A percentile compares a stretch with the other conserved stretches of the same genome.
phyloP scores from a whole-genome alignment of 1,284 basidiomycete species.

The Earliella scabrosa region DNA sequence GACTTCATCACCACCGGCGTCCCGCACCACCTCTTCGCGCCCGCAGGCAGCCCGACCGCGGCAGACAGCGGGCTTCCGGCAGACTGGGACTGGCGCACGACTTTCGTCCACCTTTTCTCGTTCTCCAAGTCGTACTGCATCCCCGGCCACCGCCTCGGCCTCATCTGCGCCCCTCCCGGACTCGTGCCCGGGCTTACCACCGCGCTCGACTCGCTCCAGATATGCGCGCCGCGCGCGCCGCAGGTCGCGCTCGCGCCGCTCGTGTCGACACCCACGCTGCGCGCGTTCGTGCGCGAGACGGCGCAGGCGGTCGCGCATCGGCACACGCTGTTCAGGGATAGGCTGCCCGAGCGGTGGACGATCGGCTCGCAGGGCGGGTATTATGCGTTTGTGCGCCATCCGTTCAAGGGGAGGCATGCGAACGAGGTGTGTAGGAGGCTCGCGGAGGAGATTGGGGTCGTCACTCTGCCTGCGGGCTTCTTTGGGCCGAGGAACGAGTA shows the following conservation, averaged over 20 bases:
- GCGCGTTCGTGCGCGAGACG: slow-evolving; percentile 55
- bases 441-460: slow-evolving; percentile 66
- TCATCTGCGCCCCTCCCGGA: slow-evolving; percentile 66
- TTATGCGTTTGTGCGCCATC: slow-evolving; percentile 79
- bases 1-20: slow-evolving; percentile 70
- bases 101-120: slow-evolving; percentile 77
- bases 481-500: slow-evolving; percentile 49
- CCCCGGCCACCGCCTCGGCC: slow-evolving; percentile 85
- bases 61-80: slow-evolving; percentile 4
- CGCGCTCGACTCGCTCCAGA: slow-evolving; percentile 72
- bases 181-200: slow-evolving; percentile 63
- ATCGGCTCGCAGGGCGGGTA: slow-evolving; percentile 73
- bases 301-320: slow-evolving; percentile 58
- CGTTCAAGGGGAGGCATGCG: slow-evolving; percentile 56
- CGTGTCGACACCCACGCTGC: slow-evolving; percentile 48
- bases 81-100: slow-evolving; percentile 60
- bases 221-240: slow-evolving; percentile 75
- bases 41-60: background rate
- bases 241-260: slow-evolving; percentile 70
- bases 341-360: slow-evolving; percentile 56
- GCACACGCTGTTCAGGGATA: slow-evolving; percentile 60
- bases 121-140: slow-evolving; percentile 87
- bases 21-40: slow-evolving; percentile 60
- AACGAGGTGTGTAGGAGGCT: slow-evolving; percentile 62
- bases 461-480: slow-evolving; percentile 72